phyloP scores from a whole-genome alignment of 1,284 basidiomycete genomes.

The Neotropicomus parvogracilis region DNA sequence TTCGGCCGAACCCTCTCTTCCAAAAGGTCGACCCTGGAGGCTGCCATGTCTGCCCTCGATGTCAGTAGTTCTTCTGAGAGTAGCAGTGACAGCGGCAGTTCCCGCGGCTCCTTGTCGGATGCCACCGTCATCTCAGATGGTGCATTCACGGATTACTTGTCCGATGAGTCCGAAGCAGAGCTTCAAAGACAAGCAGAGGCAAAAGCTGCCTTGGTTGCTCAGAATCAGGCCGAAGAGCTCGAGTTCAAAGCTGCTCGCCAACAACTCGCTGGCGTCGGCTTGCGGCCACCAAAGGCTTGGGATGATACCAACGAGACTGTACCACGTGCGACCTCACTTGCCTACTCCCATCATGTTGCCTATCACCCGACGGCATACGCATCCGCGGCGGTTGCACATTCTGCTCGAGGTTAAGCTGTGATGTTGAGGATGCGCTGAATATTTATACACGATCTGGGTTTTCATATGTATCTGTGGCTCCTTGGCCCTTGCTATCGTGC shows the following conservation, averaged over 20 bases:
- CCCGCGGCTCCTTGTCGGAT: constrained; percentile 55
- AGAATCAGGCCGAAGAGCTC: constrained; percentile 71
- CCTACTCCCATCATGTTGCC: constrained; percentile 28
- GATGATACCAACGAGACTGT: constrained; percentile 51
- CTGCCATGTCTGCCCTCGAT: constrained; percentile 39
- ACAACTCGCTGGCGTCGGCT: constrained; percentile 66
- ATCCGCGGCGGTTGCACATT: constrained; percentile 29
- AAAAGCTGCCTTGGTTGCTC: constrained; percentile 67
- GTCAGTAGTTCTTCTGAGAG: constrained; percentile 38
- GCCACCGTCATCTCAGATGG: constrained; percentile 77
- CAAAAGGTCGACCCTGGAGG: constrained; percentile 35
- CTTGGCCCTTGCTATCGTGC: constrained; percentile 15
- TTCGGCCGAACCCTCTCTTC: constrained; percentile 30
- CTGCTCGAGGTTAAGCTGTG: constrained; percentile 28
- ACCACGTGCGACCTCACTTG: constrained; percentile 27
- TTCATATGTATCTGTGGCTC: constrained; percentile 26
- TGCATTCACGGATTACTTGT: constrained; percentile 79
- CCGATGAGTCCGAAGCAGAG: constrained; percentile 80
- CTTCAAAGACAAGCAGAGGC: constrained; percentile 77
- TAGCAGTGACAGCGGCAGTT: constrained; percentile 56
- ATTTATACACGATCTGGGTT: constrained; percentile 22
- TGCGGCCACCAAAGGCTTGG: constrained; percentile 74
- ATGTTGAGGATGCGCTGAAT: constrained; percentile 11
- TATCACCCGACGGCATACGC: constrained; percentile 29
- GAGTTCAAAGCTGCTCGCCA: constrained; percentile 76